These are phyloP conservation scores for Monosporascus sp. DNA, from an alignment of 2,329 filamentous ascomycete species.

Conservation along the genomic window DNA sequence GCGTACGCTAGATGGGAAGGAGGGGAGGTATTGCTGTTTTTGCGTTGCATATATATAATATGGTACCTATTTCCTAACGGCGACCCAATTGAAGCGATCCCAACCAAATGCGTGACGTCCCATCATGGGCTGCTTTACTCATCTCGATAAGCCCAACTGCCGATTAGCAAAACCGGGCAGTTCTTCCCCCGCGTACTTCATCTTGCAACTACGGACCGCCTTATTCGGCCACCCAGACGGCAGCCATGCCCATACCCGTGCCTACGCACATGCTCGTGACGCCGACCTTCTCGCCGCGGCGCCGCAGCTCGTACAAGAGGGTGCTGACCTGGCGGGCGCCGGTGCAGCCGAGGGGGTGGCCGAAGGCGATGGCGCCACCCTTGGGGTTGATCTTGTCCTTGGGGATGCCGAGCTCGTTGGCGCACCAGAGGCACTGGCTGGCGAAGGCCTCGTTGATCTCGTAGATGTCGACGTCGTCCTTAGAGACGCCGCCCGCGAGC, in stretches of 20 bases:
- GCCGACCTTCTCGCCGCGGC: conserved; percentile 79
- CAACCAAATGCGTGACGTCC: no score
- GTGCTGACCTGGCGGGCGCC: conserved; percentile 92
- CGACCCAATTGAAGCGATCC: no score
- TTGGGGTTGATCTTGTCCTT: conserved; percentile 92
- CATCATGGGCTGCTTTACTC: no score
- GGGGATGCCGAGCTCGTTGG: conserved; percentile 79
- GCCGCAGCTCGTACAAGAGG: conserved; percentile 80
- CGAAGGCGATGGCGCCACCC: conserved; percentile 93
- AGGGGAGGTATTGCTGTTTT: no score
- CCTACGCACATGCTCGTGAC: conserved; percentile 96
- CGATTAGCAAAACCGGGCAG: background rate
- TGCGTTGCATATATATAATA: no score
- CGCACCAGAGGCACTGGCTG: conserved; percentile 89
- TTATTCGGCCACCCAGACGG: conserved; percentile 93
- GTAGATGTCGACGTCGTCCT: conserved; percentile 91
- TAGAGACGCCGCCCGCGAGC: conserved; percentile 72
- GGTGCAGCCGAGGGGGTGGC: conserved; percentile 91
- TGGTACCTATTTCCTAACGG: no score
- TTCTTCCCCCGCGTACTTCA: background rate
- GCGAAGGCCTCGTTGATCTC: conserved; percentile 99
- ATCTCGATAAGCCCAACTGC: no score
- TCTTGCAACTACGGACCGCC: conserved; percentile 1
- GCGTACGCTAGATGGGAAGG: no score
- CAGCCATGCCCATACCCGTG: conserved; percentile 97